Percentiles rank a stretch among this genome's conserved stretches.
phyloP scores from a whole-genome alignment of 169 alveolate species.

The Cryptosporidium ubiquitum region DNA sequence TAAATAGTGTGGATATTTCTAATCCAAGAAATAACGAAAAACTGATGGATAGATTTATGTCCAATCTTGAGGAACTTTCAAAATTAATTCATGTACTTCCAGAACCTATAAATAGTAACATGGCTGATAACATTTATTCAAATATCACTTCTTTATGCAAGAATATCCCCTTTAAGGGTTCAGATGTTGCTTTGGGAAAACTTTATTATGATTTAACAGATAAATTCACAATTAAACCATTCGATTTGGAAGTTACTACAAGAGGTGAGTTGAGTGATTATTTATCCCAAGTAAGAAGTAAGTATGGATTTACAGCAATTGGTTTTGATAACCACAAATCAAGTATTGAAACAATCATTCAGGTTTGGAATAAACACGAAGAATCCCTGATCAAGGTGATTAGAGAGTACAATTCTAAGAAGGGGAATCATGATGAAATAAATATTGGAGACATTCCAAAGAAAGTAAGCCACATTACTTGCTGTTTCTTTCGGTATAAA shows the following conservation, averaged over 20 bases:
- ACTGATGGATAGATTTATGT: neutral
- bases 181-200: neutral
- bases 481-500: constrained; percentile 8
- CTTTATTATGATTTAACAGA: neutral
- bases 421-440: neutral
- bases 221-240: neutral
- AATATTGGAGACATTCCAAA: neutral
- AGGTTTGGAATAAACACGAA: constrained; percentile 23
- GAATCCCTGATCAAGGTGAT: neutral
- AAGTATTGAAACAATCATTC: neutral
- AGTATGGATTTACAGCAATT: constrained; percentile 17
- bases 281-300: neutral
- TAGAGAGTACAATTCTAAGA: neutral
- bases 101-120: neutral
- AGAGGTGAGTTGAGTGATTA: neutral
- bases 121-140: neutral
- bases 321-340: constrained; percentile 4
- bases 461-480: neutral
- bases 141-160: neutral
- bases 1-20: too few relatives aligned
- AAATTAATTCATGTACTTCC: neutral
- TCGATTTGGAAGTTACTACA: neutral
- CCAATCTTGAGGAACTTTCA: neutral
- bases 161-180: neutral
- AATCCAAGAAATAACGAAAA: neutral